Evolutionary conservation across 306 rosid genomes (phyloP).

Genomic region (Glycine soja): DNA sequence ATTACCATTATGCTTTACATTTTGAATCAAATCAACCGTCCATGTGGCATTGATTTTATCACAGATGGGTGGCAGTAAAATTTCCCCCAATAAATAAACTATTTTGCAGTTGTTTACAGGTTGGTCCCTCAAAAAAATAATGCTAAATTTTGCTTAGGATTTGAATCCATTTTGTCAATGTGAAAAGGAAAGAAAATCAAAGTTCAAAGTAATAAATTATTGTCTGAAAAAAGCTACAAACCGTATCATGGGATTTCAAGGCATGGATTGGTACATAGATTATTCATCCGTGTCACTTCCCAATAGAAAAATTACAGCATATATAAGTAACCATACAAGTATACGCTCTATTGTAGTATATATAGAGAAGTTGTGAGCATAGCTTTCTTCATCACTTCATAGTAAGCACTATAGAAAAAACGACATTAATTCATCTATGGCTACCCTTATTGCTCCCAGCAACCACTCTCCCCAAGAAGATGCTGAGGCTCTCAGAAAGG

Average conservation of each 20-base stretch:
- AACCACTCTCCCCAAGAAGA: conserved; percentile 59
- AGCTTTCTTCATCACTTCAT: conserved; percentile 34
- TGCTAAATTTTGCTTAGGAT: no score
- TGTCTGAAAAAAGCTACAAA: not conserved
- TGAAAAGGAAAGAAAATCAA: not conserved
- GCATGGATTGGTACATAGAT: not conserved
- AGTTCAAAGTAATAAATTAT: not conserved
- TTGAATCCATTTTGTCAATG: not conserved
- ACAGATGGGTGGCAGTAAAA: conserved; percentile 14
- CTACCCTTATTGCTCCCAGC: conserved; percentile 60
- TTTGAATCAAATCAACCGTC: conserved; percentile 39
- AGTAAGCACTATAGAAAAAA: conserved; percentile 19
- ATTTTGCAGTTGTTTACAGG: no score
- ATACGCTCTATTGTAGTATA: conserved; percentile 30
- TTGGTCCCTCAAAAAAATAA: no score
- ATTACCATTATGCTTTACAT: not conserved
- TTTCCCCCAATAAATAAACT: conserved; percentile 9
- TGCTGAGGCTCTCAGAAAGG: conserved; percentile 66
- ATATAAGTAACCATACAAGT: not conserved
- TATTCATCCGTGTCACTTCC: conserved; percentile 1
- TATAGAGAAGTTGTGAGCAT: conserved; percentile 29
- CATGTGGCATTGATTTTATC: conserved; percentile 27
- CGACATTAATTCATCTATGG: conserved; percentile 52
- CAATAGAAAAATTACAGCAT: conserved; percentile 33
- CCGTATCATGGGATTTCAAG: not conserved